Evolutionary conservation across 2,329 filamentous ascomycete genomes (phyloP).

Genomic region (Penicillium griseofulvum): DNA sequence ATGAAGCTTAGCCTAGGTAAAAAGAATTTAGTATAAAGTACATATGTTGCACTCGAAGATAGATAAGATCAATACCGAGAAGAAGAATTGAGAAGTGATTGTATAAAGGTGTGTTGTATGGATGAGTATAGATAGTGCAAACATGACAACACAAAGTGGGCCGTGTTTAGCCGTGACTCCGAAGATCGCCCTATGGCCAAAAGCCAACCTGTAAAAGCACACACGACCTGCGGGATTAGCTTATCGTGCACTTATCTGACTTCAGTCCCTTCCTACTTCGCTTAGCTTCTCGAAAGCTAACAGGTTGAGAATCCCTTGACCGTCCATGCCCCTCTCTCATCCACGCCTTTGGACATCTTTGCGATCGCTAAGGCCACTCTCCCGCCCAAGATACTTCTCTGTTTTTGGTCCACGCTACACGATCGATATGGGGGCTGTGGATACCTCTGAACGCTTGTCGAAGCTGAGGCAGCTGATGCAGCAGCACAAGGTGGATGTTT

Average conservation of each 20-base stretch:
- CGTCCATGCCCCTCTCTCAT: conserved; percentile 37
- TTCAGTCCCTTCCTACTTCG: background rate
- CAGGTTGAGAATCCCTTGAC: background rate
- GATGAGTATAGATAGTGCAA: conserved; percentile 6
- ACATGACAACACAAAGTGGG: conserved; percentile 13
- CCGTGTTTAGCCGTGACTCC: conserved; percentile 7
- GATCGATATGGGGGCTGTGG: conserved; percentile 70
- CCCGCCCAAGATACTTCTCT: conserved; percentile 39
- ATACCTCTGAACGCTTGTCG: conserved; percentile 73
- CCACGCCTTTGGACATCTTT: conserved; percentile 33
- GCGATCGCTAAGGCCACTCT: conserved; percentile 27
- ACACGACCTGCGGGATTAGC: conserved; percentile 14
- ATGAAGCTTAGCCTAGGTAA: background rate
- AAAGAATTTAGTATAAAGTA: background rate
- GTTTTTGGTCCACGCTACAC: conserved; percentile 35
- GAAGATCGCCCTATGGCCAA: conserved; percentile 5
- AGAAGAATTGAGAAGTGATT: background rate
- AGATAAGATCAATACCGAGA: too few species aligned
- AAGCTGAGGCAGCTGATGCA: conserved; percentile 83
- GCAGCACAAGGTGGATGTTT: conserved; percentile 81
- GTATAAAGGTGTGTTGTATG: background rate
- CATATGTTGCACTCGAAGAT: background rate
- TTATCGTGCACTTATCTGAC: conserved; percentile 17
- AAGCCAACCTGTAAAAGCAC: conserved; percentile 2
- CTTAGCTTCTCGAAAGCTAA: background rate